Base-by-base conservation (phyloP, 2,329 filamentous ascomycete genomes). In the Diaporthe sp. region DNA sequence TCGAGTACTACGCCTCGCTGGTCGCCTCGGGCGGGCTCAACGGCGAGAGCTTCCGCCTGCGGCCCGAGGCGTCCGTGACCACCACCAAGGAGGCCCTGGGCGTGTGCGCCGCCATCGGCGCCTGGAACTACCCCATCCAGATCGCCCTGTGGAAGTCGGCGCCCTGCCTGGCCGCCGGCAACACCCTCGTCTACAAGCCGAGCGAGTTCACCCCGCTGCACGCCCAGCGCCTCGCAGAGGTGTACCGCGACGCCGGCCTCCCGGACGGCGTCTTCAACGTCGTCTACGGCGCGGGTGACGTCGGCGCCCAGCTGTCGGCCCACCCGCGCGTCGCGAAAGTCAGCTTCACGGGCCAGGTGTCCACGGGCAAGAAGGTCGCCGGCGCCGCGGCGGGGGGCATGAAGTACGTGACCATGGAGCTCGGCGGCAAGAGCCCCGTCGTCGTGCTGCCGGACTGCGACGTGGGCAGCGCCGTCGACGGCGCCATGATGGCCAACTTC, bases 401-500 rank as follows among this genome's bases (percentile, higher is more conserved):
- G 93, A 97, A 97, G 85, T 95, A 95, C 82, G 93, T 97, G 67
- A 98, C 95, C 28, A 96, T 97, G 94, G 95, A 98, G 85, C 89
- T 98, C 0, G 95, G 95, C 73, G 95, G 95, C 68, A 98, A 98
- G 86, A 95, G 93, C 76, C 94, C 95, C 0, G 87, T 95, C 57
- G 87, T 98, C 70, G 88, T 98, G 62, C 90, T 98, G 1, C 94
- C 94, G 1, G 95, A 97, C 80, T 94, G 94, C 22, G 91, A 95
- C 71, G 84, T 96, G 28, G 92, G 94, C 61, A 91, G 91, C 80
- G 95, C 95, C n/a, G 95, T 95, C 46, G 93, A 98, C 80, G 94
- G 94, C 42, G 95, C 95, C 78, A 96, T 98, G 93, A 95, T 97
- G 88, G 95, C 95, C 80, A 98, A 98, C 84, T 98, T 98, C 86